phyloP scores from a whole-genome alignment of 164 flowering plant species.

The Tinospora cordifolia region DNA sequence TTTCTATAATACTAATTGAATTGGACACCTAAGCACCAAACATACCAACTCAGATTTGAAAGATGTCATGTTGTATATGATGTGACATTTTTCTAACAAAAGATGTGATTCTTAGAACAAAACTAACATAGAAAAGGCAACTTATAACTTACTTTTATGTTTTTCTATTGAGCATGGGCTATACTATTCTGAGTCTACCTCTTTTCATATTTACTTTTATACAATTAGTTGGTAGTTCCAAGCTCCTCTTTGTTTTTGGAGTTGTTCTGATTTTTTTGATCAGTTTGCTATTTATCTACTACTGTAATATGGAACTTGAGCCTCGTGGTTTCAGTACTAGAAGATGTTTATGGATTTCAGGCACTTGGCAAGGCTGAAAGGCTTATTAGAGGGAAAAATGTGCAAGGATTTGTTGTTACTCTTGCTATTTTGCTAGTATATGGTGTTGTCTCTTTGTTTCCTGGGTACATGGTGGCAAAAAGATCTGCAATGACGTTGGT shows the following conservation, averaged over 20 bases:
- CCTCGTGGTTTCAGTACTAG: slow-evolving; percentile 27
- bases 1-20: too few species aligned
- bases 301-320: slow-evolving; percentile 18
- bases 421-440: slow-evolving; percentile 7
- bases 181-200: background rate
- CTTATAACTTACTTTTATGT: slow-evolving; percentile 21
- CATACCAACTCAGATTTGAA: too few species aligned
- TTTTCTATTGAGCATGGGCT: slow-evolving; percentile 18
- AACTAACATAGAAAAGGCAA: slow-evolving; percentile 17
- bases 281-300: slow-evolving; percentile 4
- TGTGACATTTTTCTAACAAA: too few species aligned
- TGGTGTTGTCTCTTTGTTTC: background rate
- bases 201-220: background rate
- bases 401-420: slow-evolving; percentile 18
- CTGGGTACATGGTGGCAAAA: background rate
- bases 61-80: too few species aligned
- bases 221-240: background rate
- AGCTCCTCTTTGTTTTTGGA: background rate
- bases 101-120: slow-evolving; percentile 8
- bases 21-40: too few species aligned
- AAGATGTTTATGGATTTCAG: slow-evolving; percentile 25
- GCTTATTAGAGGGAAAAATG: slow-evolving; percentile 25
- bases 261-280: background rate
- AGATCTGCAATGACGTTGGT: background rate
- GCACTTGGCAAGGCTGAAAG: slow-evolving; percentile 26